Evolutionary conservation across 2,329 filamentous ascomycete genomes (phyloP), one percentile per base, ranked within the genome.

Genomic region (Cryphonectria nitschkei): DNA sequence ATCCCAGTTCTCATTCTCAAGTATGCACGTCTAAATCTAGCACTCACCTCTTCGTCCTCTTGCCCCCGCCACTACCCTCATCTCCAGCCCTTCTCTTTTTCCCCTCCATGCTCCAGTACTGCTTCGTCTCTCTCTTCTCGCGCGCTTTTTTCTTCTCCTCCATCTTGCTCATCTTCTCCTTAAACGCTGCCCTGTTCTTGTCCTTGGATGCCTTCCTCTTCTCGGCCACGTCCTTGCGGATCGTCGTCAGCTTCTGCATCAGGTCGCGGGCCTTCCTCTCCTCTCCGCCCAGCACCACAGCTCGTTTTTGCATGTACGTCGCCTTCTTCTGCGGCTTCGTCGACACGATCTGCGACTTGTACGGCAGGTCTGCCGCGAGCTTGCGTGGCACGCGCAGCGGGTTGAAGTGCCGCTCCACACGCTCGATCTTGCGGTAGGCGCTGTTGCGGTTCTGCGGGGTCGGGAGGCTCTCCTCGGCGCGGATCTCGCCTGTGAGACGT

Each of bases 241-340:
- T 85, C 22, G 95, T 95, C 78, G 93, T 92, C 67, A 99, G 88
- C 85, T 98, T 96, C 84, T 97, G 93, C 90, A 99, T 92, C 74
- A 99, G 84, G 76, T 94, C 90, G 43, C 96, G 87, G 5, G 94
- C 94, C 80, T 92, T 92, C 86, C 92, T 94, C 87, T 99, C 96
- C 81, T 98, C 95, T 37, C 91, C 91, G 16, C 91, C 87, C 22
- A 93, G 82, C 34, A 97, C 89, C n/a, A 98, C 94, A 19, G 95
- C 96, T 13, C 96, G 92, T 84, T 98, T 98, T 84, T 97, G 94
- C 86, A 97, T 86, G 81, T 99, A 99, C 32, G 95, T 97, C 78
- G 91, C 83, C 77, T 90, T 91, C 80, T 89, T 90, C 83, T 95
- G 93, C 72, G 92, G 90, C 82, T 92, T 92, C 84, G 92, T 95